Evolutionary conservation across 306 rosid species (phyloP), one percentile per base, ranked within the genome.

Genomic region (Arachis stenosperma): DNA sequence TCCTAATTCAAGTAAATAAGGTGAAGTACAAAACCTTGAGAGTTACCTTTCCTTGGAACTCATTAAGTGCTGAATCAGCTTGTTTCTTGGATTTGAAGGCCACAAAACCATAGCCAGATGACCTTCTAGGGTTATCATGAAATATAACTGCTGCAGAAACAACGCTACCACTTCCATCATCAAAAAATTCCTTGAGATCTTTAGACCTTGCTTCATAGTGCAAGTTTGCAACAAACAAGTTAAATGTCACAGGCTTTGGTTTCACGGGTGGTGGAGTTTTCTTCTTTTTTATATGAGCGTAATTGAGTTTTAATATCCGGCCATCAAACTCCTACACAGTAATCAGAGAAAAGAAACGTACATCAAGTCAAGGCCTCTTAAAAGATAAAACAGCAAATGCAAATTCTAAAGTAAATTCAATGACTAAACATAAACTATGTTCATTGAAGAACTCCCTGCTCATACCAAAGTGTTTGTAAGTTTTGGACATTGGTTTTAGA

Each of bases 31-130:
- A 59, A 70, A 57, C 56, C 22, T 17, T 51, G 5, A 74, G 79
- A 74, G 79, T 64, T 85, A 95, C 98, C 99, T 95, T 95, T 68
- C 89, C 93, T 66, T 91, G 84, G 75, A 84, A 85, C 70, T 78
- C 85, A 39, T 87, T 4, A 81, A 95, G 88, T 59, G 98, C 96
- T 52, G 82, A 89, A 9, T 86, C 87, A 7, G 98, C 99, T 70
- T 88, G 86, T 86, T 86, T 87, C 87, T 88, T 91, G 68, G 90
- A 61, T 75, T 86, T 91, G 89, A 81, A 95, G 75, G 89, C 77
- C 65, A 95, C 97, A 84, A 95, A 91, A 76, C 97, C 99, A 88
- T 90, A 91, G 37, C 98, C 98, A 47, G 91, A 58, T 7, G 98
- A 80, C 81, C 60, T 90, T 79, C 91, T 86, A 0, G 96, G 99